Evolutionary conservation across 2,329 filamentous ascomycete species (phyloP), one percentile per base, ranked within the genome.

Genomic region (Paracorniculantispora psalliotae): DNA sequence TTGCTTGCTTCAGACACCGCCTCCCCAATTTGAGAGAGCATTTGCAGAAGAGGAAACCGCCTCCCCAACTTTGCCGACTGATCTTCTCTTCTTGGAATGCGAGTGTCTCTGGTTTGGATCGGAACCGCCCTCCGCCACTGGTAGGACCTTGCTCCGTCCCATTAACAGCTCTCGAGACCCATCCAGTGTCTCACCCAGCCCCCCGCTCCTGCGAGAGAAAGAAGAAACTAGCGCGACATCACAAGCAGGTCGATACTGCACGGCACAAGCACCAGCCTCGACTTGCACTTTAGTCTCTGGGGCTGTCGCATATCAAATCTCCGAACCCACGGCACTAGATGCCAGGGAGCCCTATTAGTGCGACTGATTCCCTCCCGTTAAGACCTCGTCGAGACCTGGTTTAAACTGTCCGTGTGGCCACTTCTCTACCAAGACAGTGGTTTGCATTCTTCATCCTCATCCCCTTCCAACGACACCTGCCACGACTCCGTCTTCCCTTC

Each of bases 381-480:
- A 73, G 67, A 73, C 69, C 68, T 71, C 69, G 65, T 69, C 70
- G 65, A 74, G 70, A 73, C 68, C 66, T 72, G 63, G 67, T 70
- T 72, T 70, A 67, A 71, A 72, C 67, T 67, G 64, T 62, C 37
- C 61, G 65, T 62, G 62, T 65, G 49, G 64, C 63, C 64, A 67
- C 66, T 65, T 65, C 67, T 64, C 63, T 69, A 61, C 68, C 73
- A 76, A 61, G 73, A 75, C 73, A 75, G 62, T 67, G 67, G 63
- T 65, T 68, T 70, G 64, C 69, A 71, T 74, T 72, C 68, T 69
- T 69, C 61, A 66, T 62, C 61, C 61, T 64, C 64, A 66, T 63
- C 65, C 63, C 62, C 63, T 61, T 63, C 61, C n/a, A 64, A 65
- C 69, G 71, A 74, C 70, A 72, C 68, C 73, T 70, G 69, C 67